These are phyloP conservation scores for Cladophialophora yegresii DNA, from an alignment of 2,329 filamentous ascomycete genomes.

Conservation along the genomic window DNA sequence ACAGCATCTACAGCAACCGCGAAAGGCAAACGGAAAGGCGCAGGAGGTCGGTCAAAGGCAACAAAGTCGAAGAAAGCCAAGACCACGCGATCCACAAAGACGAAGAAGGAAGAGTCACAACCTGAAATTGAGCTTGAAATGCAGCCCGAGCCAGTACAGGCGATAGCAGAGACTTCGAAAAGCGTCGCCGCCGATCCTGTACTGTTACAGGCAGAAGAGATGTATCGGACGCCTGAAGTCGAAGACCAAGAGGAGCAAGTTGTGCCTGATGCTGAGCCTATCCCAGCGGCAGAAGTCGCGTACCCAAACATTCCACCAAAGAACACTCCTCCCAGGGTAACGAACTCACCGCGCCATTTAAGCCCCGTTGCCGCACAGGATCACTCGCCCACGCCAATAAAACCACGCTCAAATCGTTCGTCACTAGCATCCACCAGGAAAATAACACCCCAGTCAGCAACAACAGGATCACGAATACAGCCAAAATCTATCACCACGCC, in stretches of 20 bases:
- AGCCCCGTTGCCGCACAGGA: slow-evolving; percentile 24
- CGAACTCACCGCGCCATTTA: slow-evolving; percentile 14
- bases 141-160: slow-evolving; percentile 6
- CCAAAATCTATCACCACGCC: not conserved
- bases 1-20: slow-evolving; percentile 47
- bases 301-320: slow-evolving; percentile 22
- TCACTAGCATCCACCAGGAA: slow-evolving; percentile 4
- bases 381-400: slow-evolving; percentile 25
- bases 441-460: slow-evolving; percentile 9
- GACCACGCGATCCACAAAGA: slow-evolving; percentile 27
- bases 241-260: slow-evolving; percentile 48
- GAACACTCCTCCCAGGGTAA: slow-evolving; percentile 19
- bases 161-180: slow-evolving; percentile 9
- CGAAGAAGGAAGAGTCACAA: slow-evolving; percentile 37
- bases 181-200: slow-evolving; percentile 5
- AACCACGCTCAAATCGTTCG: slow-evolving; percentile 13
- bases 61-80: slow-evolving; percentile 43
- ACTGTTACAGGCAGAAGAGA: not conserved
- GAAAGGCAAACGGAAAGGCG: slow-evolving; percentile 51
- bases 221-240: not conserved
- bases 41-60: slow-evolving; percentile 40
- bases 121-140: slow-evolving; percentile 17
- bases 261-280: slow-evolving; percentile 10
- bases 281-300: slow-evolving; percentile 15
- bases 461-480: slow-evolving; percentile 1